phyloP scores from a whole-genome alignment of 371 early-diverging fungal genomes.

The Actinomucor elegans region DNA sequence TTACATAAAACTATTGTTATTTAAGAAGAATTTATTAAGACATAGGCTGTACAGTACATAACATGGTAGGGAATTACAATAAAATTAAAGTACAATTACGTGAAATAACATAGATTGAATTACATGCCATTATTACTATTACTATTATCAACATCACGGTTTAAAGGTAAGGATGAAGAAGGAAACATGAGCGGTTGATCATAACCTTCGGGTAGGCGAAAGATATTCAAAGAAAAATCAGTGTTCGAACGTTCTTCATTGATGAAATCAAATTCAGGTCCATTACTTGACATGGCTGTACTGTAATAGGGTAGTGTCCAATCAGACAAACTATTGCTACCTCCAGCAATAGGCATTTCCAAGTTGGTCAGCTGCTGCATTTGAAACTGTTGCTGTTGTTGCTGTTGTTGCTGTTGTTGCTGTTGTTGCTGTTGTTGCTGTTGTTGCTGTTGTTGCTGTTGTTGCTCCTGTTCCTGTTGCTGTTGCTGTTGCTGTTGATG shows the following conservation, averaged over 20 bases:
- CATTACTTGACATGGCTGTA: neutral
- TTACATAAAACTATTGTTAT: no score
- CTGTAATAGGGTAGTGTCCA: slow-evolving; percentile 10
- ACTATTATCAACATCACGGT: neutral
- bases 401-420: neutral
- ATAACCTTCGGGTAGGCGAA: slow-evolving; percentile 15
- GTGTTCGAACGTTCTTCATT: no score
- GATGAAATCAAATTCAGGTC: neutral
- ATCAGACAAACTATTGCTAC: neutral
- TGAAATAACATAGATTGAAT: no score
- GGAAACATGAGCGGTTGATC: slow-evolving; percentile 18
- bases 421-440: slow-evolving; percentile 2
- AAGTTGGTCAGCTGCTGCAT: neutral
- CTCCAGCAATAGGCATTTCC: neutral
- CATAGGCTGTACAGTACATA: no score
- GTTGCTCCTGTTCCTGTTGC: neutral
- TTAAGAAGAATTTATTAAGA: no score
- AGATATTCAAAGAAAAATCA: neutral
- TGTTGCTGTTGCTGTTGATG: neutral
- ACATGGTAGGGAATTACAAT: no score
- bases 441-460: neutral
- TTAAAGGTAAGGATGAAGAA: neutral
- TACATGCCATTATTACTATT: slow-evolving; percentile 7
- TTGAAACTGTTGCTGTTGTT: neutral
- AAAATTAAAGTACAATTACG: no score